These are phyloP conservation scores for Pseudonectria buxi DNA, from an alignment of 2,329 filamentous ascomycete genomes.

Conservation along the genomic window DNA sequence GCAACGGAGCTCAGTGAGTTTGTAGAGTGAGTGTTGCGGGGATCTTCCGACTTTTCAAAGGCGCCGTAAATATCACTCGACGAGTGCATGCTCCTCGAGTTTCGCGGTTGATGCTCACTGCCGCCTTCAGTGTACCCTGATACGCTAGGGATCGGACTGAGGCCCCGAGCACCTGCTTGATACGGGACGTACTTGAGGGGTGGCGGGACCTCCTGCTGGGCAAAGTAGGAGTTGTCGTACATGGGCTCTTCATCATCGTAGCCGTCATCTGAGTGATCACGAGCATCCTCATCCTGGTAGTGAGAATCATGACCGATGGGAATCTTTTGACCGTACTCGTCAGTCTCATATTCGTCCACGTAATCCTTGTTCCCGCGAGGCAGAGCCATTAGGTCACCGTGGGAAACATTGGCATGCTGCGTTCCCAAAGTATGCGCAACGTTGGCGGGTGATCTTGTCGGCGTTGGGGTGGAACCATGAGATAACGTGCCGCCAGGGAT, in stretches of 20 bases:
- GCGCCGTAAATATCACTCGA: conserved; percentile 54
- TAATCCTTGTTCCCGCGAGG: conserved; percentile 41
- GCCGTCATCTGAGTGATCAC: conserved; percentile 22
- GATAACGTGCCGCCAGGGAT: conserved; percentile 56
- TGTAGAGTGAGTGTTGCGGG: conserved; percentile 27
- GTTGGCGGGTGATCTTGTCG: conserved; percentile 46
- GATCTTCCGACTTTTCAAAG: conserved; percentile 45
- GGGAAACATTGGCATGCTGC: conserved; percentile 58
- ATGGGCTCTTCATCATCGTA: conserved; percentile 37
- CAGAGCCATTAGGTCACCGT: conserved; percentile 50
- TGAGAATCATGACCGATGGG: conserved; percentile 38
- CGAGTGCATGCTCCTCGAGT: conserved; percentile 47
- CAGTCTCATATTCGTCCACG: conserved; percentile 42
- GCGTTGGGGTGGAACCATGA: conserved; percentile 55
- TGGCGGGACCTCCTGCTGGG: conserved; percentile 56
- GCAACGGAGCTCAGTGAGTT: conserved; percentile 34
- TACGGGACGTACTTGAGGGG: conserved; percentile 62
- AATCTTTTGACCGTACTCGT: conserved; percentile 37
- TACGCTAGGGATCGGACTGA: conserved; percentile 89
- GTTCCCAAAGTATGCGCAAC: conserved; percentile 59
- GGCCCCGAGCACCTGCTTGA: conserved; percentile 59
- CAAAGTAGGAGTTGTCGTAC: conserved; percentile 44
- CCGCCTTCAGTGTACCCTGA: conserved; percentile 74
- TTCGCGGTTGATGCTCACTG: conserved; percentile 51
- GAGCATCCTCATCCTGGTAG: conserved; percentile 37